A percentile compares a stretch with the other conserved stretches of the same genome.
Evolutionary conservation across 2,329 filamentous ascomycete genomes (phyloP).

Genomic region (Fusarium burgessii): DNA sequence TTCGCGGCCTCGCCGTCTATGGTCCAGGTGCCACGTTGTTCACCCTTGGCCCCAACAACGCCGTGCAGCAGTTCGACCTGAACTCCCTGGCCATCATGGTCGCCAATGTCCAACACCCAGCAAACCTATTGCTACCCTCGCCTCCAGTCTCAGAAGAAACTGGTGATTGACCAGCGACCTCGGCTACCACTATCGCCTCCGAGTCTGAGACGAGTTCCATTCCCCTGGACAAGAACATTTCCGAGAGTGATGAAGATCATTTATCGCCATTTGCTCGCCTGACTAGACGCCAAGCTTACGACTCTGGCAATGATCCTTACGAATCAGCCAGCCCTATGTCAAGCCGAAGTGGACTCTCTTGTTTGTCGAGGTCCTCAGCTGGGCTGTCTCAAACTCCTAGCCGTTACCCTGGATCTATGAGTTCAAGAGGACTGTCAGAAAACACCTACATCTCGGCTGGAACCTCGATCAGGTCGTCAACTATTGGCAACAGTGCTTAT

Average conservation of each 20-base stretch:
- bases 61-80: slow-evolving; percentile 94
- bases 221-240: slow-evolving; percentile 69
- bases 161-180: slow-evolving; percentile 62
- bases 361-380: slow-evolving; percentile 65
- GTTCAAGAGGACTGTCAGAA: slow-evolving; percentile 68
- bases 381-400: slow-evolving; percentile 67
- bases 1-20: slow-evolving; percentile 87
- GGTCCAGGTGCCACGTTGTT: slow-evolving; percentile 93
- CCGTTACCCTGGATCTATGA: slow-evolving; percentile 62
- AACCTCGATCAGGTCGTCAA: slow-evolving; percentile 58
- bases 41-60: slow-evolving; percentile 87
- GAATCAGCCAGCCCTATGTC: slow-evolving; percentile 76
- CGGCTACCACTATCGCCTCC: slow-evolving; percentile 61
- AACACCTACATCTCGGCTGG: slow-evolving; percentile 77
- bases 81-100: slow-evolving; percentile 86
- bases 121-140: slow-evolving; percentile 81
- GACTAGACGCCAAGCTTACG: slow-evolving; percentile 74
- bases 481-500: slow-evolving; percentile 42
- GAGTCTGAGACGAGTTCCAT: slow-evolving; percentile 68
- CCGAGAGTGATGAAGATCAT: slow-evolving; percentile 81
- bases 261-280: slow-evolving; percentile 81
- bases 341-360: slow-evolving; percentile 72
- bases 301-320: slow-evolving; percentile 70
- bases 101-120: slow-evolving; percentile 87
- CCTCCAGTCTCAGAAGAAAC: slow-evolving; percentile 85